Evolutionary conservation across 352 stramenopile genomes (phyloP).

Genomic region (Discostella stelligera): DNA sequence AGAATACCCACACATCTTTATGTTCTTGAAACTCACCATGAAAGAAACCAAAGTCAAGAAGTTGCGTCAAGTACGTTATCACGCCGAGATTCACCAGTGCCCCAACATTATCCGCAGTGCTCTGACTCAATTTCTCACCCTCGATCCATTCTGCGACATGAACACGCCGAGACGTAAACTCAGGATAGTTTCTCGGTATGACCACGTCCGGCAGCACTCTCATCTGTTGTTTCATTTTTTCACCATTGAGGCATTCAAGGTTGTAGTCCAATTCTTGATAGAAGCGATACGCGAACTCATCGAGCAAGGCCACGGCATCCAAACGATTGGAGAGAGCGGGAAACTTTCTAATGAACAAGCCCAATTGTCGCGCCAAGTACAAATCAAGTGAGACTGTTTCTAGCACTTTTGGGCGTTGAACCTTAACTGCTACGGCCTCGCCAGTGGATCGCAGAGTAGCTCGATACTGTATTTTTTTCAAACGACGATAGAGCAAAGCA

Average conservation of each 20-base stretch:
- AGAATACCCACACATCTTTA: neutral
- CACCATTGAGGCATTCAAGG: conserved; percentile 83
- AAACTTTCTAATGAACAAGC: conserved; percentile 72
- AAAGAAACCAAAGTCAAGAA: conserved; percentile 86
- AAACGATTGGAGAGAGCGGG: conserved; percentile 69
- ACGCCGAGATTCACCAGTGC: conserved; percentile 84
- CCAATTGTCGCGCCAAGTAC: conserved; percentile 78
- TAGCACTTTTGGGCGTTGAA: conserved; percentile 74
- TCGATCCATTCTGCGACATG: conserved; percentile 87
- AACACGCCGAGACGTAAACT: conserved; percentile 84
- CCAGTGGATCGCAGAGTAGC: conserved; percentile 73
- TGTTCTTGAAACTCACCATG: conserved; percentile 56
- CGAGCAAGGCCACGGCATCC: conserved; percentile 84
- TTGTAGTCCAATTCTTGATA: conserved; percentile 88
- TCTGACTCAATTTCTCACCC: conserved; percentile 85
- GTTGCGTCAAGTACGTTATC: conserved; percentile 84
- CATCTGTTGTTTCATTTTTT: conserved; percentile 83
- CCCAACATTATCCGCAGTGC: conserved; percentile 81
- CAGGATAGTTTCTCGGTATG: conserved; percentile 84
- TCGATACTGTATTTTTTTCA: conserved; percentile 33
- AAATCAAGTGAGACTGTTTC: conserved; percentile 85
- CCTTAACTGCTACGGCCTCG: conserved; percentile 83
- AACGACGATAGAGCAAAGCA: neutral
- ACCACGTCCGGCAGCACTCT: conserved; percentile 75
- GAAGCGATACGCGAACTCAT: conserved; percentile 86